These are phyloP conservation scores for Metarhizium album DNA, from an alignment of 2,329 filamentous ascomycete genomes.

Conservation along the genomic window DNA sequence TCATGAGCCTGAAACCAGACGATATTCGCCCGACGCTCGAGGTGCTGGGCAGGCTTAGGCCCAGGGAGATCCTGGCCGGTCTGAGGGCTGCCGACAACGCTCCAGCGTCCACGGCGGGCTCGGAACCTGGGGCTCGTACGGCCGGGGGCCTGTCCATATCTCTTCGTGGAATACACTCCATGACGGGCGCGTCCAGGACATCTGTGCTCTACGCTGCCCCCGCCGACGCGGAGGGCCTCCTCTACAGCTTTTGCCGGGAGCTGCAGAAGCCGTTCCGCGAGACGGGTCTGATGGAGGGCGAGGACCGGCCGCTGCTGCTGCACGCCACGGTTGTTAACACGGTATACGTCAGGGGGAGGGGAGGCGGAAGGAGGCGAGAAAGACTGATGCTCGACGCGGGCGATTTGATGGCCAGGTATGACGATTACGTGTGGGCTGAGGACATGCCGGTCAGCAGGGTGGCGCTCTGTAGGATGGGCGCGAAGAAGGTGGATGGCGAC, in stretches of 20 bases:
- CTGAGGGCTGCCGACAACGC: conserved; percentile 7
- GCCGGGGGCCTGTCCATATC: conserved; percentile 28
- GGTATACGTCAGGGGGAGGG: conserved; percentile 50
- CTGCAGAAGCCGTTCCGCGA: conserved; percentile 44
- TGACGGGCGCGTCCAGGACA: conserved; percentile 46
- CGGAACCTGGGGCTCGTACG: background rate
- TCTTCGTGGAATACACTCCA: conserved; percentile 46
- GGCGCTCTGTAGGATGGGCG: conserved; percentile 81
- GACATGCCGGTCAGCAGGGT: conserved; percentile 57
- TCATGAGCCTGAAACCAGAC: conserved; percentile 59
- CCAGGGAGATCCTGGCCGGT: conserved; percentile 27
- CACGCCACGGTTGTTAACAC: conserved; percentile 86
- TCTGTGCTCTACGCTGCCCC: conserved; percentile 58
- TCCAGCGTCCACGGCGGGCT: background rate
- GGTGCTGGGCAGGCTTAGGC: conserved; percentile 27
- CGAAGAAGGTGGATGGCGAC: conserved; percentile 49
- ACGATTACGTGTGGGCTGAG: conserved; percentile 60
- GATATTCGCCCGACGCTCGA: conserved; percentile 32
- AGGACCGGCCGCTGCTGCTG: conserved; percentile 54
- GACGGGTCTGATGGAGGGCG: conserved; percentile 43
- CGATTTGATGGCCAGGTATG: conserved; percentile 46
- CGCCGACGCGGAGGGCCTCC: conserved; percentile 34
- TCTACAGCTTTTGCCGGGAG: conserved; percentile 47
- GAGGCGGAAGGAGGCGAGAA: conserved; percentile 21
- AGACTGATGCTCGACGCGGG: conserved; percentile 42